phyloP scores from a whole-genome alignment of 345 rosid species.

The Eucalyptus camaldulensis region DNA sequence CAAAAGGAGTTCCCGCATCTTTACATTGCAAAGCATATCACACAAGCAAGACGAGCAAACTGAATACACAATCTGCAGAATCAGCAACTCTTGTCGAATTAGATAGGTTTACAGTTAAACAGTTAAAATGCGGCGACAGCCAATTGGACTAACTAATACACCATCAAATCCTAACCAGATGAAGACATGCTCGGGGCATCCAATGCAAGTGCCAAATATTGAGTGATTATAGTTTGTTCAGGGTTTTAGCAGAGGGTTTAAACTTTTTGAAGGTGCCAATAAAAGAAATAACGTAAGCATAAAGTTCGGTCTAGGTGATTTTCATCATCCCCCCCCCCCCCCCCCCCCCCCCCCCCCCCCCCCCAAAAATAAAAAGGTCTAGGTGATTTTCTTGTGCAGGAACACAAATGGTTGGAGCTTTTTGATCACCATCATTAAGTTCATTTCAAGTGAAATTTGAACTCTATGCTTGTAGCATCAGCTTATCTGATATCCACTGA shows the following conservation, averaged over 20 bases:
- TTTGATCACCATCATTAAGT: neutral
- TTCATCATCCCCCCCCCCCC: neutral
- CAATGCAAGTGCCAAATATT: neutral
- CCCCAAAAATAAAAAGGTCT: neutral
- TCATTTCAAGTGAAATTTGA: neutral
- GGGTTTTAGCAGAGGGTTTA: neutral
- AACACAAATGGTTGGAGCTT: neutral
- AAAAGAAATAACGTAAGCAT: neutral
- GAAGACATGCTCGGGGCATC: neutral
- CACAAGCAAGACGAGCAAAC: neutral
- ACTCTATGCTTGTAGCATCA: neutral
- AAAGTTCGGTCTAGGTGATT: neutral
- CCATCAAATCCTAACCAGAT: neutral
- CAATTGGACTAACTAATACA: neutral
- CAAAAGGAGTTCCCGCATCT: neutral
- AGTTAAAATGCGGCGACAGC: neutral
- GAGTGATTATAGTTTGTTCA: neutral
- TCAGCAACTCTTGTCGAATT: neutral
- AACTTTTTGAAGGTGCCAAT: neutral
- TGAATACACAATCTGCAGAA: neutral
- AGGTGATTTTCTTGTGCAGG: neutral
- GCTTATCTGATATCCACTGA: neutral
- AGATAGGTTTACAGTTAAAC: neutral
- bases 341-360: too few relatives aligned
- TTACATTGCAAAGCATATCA: neutral